Evolutionary conservation across 192 early-diverging fungal species (phyloP).

Genomic region (Entrophospora sp.): DNA sequence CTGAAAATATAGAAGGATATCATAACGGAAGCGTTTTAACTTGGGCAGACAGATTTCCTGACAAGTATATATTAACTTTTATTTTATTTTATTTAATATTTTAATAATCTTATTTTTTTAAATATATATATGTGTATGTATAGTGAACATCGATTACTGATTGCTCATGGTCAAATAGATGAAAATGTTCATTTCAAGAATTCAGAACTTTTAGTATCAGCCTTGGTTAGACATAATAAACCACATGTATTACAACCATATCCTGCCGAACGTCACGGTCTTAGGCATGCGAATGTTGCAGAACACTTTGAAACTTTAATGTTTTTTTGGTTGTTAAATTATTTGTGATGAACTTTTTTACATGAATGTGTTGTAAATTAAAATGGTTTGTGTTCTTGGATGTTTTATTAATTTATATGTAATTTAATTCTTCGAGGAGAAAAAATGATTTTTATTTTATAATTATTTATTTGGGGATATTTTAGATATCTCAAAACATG

Average conservation of each 20-base stretch:
- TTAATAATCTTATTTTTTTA: background rate
- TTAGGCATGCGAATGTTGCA: constrained; percentile 52
- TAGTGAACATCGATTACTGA: constrained; percentile 50
- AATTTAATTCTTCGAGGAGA: too few species aligned
- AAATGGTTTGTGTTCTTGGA: too few species aligned
- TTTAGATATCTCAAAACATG: too few species aligned
- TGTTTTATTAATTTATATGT: too few species aligned
- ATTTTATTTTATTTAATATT: background rate
- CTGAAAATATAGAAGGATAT: constrained; percentile 41
- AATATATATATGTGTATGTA: background rate
- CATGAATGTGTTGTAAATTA: too few species aligned
- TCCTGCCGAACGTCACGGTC: constrained; percentile 66
- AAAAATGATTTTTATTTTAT: too few species aligned
- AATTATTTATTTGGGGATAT: too few species aligned
- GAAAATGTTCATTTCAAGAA: constrained; percentile 73
- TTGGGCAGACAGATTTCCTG: constrained; percentile 46
- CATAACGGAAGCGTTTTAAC: constrained; percentile 40
- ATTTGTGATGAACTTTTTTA: constrained; percentile 36
- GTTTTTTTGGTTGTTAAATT: constrained; percentile 50
- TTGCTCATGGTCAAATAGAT: constrained; percentile 67
- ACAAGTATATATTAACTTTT: constrained; percentile 32
- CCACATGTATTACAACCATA: constrained; percentile 60
- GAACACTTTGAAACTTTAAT: constrained; percentile 75
- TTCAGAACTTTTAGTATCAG: constrained; percentile 45
- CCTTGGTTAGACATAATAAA: constrained; percentile 41